Percentiles rank a stretch among this genome's conserved stretches.
phyloP scores from a whole-genome alignment of 2,329 filamentous ascomycete genomes.

The Xylaria sp. region DNA sequence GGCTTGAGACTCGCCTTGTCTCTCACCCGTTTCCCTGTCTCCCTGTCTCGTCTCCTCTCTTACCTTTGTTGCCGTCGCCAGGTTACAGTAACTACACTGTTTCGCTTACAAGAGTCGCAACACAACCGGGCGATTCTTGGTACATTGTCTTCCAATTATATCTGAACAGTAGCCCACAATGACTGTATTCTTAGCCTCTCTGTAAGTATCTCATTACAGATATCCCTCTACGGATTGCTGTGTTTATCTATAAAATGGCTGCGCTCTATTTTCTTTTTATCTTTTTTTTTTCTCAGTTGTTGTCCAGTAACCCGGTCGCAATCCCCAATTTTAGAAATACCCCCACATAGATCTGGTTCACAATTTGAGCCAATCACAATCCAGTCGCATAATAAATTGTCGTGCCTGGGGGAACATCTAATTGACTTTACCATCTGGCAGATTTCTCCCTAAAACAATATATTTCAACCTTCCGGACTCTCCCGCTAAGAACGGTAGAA shows the following conservation, averaged over 20 bases:
- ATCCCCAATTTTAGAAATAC: not conserved
- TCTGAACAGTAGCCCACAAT: slow-evolving; percentile 51
- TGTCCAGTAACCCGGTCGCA: not conserved
- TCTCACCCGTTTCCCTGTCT: not conserved
- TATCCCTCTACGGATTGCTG: not conserved
- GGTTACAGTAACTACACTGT: not conserved
- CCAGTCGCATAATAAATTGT: not conserved
- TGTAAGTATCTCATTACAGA: slow-evolving; percentile 53
- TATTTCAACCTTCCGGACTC: slow-evolving; percentile 78
- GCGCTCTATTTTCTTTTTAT: not conserved
- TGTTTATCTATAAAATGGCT: not conserved
- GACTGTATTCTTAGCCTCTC: slow-evolving; percentile 64
- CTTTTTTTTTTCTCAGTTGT: not conserved
- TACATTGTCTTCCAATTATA: not conserved
- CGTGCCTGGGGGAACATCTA: slow-evolving; percentile 2
- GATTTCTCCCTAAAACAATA: slow-evolving; percentile 92
- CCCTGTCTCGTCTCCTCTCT: not conserved
- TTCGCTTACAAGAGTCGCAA: slow-evolving; percentile 9
- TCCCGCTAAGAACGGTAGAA: slow-evolving; percentile 50
- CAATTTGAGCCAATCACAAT: slow-evolving; percentile 18
- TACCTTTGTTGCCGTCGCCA: no score
- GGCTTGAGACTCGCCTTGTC: not conserved
- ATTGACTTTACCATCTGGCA: slow-evolving; percentile 56
- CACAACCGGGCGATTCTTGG: not conserved
- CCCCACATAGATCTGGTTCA: not conserved